Evolutionary conservation across 441 rosid genomes (phyloP).

Genomic region (Jatropha podagrica): DNA sequence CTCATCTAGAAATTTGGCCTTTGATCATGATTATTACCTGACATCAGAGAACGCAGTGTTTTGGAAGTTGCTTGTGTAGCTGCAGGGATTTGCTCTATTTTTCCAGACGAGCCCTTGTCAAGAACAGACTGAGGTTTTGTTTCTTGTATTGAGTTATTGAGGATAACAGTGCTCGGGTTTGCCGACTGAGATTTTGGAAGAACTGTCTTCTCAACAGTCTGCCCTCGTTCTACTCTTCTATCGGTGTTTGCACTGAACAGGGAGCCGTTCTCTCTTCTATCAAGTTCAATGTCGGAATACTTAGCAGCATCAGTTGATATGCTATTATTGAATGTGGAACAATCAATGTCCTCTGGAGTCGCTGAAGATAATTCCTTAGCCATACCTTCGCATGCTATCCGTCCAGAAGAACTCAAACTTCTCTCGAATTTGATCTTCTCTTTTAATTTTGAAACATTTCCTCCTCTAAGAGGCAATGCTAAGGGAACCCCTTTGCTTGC

Average conservation of each 20-base stretch:
- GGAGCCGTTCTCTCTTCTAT: conserved; percentile 21
- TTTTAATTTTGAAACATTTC: conserved; percentile 38
- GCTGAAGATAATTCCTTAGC: conserved; percentile 17
- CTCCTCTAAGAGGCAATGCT: conserved; percentile 43
- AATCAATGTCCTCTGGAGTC: conserved; percentile 20
- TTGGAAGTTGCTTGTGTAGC: conserved; percentile 29
- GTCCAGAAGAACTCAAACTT: conserved; percentile 32
- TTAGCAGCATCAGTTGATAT: conserved; percentile 11
- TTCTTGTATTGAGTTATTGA: conserved; percentile 24
- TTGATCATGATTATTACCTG: conserved; percentile 22
- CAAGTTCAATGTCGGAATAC: conserved; percentile 23
- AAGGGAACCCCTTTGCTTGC: conserved; percentile 71
- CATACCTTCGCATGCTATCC: conserved; percentile 30
- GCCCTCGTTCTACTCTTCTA: conserved; percentile 23
- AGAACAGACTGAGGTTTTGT: conserved; percentile 22
- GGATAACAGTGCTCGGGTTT: conserved; percentile 2
- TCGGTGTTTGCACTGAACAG: conserved; percentile 9
- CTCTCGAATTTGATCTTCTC: conserved; percentile 44
- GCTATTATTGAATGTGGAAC: conserved; percentile 20
- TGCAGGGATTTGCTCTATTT: conserved; percentile 20
- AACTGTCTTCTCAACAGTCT: conserved; percentile 24
- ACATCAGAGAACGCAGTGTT: conserved; percentile 33
- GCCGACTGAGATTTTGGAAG: conserved; percentile 14
- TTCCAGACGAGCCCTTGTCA: conserved; percentile 24
- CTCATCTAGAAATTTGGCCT: conserved; percentile 32